Percentiles rank a stretch among this genome's conserved stretches.
Conservation (phyloP, 140 eudicot genomes). For the Erigeron philadelphicus region DNA sequence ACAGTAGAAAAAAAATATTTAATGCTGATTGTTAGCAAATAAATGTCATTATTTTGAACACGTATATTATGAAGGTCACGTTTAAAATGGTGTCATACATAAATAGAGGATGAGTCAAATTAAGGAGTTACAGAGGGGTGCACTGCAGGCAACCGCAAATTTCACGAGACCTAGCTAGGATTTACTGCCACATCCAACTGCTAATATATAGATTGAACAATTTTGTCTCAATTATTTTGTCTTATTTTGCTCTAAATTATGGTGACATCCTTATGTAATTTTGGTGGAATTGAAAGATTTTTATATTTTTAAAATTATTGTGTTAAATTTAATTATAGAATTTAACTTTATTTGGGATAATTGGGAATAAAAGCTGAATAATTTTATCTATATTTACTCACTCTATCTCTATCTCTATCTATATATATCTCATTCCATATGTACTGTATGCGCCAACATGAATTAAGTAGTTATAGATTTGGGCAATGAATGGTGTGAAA, state of each 20-base stretch:
- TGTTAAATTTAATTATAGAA: no score
- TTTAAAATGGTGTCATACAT: neutral
- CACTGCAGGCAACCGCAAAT: neutral
- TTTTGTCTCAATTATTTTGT: no score
- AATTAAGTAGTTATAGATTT: conserved; percentile 10
- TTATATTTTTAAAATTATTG: no score
- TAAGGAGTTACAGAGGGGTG: neutral
- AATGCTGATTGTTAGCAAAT: no score
- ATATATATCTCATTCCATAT: neutral
- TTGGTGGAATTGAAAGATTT: no score
- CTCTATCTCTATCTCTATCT: neutral
- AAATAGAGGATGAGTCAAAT: neutral
- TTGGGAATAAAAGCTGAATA: no score
- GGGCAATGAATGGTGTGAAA: conserved; percentile 26
- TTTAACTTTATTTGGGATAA: no score
- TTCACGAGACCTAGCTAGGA: neutral
- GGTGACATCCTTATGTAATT: no score
- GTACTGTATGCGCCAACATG: neutral
- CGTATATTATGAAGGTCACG: neutral
- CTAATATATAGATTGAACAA: no score
- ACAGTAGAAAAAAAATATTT: no score
- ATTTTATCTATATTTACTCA: neutral
- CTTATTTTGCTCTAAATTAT: no score
- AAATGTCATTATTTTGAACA: neutral
- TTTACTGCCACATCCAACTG: no score